Evolutionary conservation across 192 early-diverging fungal genomes (phyloP).

Genomic region (Gaertneriomyces sp.): DNA sequence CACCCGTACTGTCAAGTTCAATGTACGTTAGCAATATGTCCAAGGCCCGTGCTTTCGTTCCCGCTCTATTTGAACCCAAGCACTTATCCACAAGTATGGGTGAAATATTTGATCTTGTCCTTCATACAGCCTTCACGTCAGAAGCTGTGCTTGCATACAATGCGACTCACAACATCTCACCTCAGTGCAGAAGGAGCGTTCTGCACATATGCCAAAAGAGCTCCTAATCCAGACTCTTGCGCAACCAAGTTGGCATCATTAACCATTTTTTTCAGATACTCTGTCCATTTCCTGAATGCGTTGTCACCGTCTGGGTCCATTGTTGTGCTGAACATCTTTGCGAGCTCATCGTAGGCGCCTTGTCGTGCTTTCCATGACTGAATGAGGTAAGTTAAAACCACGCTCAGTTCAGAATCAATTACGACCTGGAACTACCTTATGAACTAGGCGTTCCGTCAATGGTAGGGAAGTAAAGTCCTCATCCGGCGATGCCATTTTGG

Average conservation of each 20-base stretch:
- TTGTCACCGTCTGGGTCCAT: slow-evolving; percentile 58
- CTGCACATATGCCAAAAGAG: slow-evolving; percentile 72
- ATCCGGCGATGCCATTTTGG: slow-evolving; percentile 36
- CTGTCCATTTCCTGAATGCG: slow-evolving; percentile 69
- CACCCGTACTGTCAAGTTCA: slow-evolving; percentile 72
- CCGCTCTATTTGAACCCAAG: slow-evolving; percentile 74
- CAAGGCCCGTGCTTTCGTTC: slow-evolving; percentile 70
- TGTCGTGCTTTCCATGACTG: slow-evolving; percentile 93
- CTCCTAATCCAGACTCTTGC: slow-evolving; percentile 76
- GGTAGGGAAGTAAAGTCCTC: slow-evolving; percentile 77
- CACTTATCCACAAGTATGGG: slow-evolving; percentile 83
- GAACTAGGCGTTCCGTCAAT: slow-evolving; percentile 71
- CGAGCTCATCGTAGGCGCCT: slow-evolving; percentile 77
- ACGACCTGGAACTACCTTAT: slow-evolving; percentile 61
- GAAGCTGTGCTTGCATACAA: background rate
- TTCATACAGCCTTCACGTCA: background rate
- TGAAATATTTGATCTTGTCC: slow-evolving; percentile 37
- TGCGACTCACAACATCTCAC: slow-evolving; percentile 29
- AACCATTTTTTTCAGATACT: slow-evolving; percentile 74
- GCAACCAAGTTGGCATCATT: slow-evolving; percentile 87
- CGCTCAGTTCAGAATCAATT: background rate
- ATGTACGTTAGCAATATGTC: slow-evolving; percentile 83
- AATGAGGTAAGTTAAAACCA: background rate
- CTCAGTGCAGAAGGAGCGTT: slow-evolving; percentile 75
- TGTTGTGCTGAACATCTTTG: slow-evolving; percentile 58